Percentiles rank a stretch among this genome's conserved stretches.
Conservation (phyloP, 305 asterid genomes). For the Fraxinus platypoda region DNA sequence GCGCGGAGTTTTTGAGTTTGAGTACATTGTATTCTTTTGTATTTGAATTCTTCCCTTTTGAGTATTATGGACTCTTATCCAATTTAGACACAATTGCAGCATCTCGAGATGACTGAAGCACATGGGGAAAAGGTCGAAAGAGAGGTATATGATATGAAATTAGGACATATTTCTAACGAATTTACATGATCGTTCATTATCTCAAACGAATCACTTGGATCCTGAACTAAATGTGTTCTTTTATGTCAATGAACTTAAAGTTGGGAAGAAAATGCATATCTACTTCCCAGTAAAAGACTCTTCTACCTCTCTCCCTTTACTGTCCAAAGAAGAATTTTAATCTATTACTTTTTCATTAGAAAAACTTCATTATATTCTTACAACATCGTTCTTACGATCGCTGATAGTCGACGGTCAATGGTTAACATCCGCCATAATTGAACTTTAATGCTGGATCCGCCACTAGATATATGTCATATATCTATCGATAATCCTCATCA, state of each 20-base stretch:
- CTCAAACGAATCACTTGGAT: conserved; percentile 10
- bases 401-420: no score
- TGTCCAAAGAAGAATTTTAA: conserved; percentile 45
- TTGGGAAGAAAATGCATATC: conserved; percentile 45
- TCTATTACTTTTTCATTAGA: conserved; percentile 44
- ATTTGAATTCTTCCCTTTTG: background rate
- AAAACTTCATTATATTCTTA: conserved; percentile 26
- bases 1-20: background rate
- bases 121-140: conserved; percentile 6
- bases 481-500: no score
- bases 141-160: background rate
- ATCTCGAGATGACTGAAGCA: conserved; percentile 27
- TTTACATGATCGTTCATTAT: background rate
- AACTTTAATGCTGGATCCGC: no score
- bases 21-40: no score
- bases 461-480: no score
- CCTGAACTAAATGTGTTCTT: conserved; percentile 62
- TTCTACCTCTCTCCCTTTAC: conserved; percentile 51
- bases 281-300: conserved; percentile 49
- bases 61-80: background rate
- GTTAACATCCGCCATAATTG: no score
- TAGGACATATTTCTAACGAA: background rate
- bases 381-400: no score
- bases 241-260: conserved; percentile 39
- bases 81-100: conserved; percentile 28